Percentiles rank a stretch among this genome's conserved stretches.
phyloP scores from a whole-genome alignment of 192 early-diverging fungal species.

The Gryganskiella cystojenkinii region DNA sequence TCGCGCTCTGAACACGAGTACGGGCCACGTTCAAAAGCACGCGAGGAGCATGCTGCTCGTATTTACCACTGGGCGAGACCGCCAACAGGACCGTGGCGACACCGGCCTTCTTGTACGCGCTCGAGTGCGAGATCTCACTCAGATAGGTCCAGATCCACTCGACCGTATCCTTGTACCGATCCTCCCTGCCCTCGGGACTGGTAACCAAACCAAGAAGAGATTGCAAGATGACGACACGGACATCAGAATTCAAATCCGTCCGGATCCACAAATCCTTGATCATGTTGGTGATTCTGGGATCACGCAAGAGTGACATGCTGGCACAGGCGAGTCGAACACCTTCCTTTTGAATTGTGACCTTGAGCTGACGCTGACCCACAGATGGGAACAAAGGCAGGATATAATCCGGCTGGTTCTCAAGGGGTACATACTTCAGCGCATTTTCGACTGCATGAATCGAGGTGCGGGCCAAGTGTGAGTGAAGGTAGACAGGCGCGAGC shows the following conservation, averaged over 20 bases:
- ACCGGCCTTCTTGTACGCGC: slow-evolving; percentile 19
- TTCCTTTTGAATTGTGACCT: slow-evolving; percentile 51
- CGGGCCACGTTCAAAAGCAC: neutral
- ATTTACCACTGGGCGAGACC: neutral
- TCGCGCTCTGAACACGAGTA: neutral
- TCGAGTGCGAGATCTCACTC: slow-evolving; percentile 9
- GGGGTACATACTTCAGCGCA: slow-evolving; percentile 33
- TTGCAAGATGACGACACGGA: slow-evolving; percentile 28
- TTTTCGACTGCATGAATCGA: slow-evolving; percentile 50
- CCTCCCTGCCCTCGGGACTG: slow-evolving; percentile 30
- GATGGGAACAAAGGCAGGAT: slow-evolving; percentile 40
- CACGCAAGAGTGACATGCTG: slow-evolving; percentile 18
- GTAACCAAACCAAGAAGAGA: slow-evolving; percentile 18
- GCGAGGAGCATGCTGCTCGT: neutral
- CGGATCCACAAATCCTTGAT: slow-evolving; percentile 30
- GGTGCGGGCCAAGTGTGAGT: slow-evolving; percentile 41
- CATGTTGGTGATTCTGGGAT: slow-evolving; percentile 12
- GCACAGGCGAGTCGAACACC: slow-evolving; percentile 31
- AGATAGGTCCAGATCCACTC: slow-evolving; percentile 34
- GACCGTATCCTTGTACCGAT: slow-evolving; percentile 6
- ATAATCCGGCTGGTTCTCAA: slow-evolving; percentile 19
- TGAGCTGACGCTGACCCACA: slow-evolving; percentile 20
- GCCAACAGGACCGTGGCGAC: slow-evolving; percentile 33
- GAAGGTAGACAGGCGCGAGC: slow-evolving; percentile 39
- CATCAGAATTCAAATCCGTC: slow-evolving; percentile 23